These are phyloP conservation scores for Fusarium citri DNA, from an alignment of 2,329 filamentous ascomycete genomes.

Conservation along the genomic window DNA sequence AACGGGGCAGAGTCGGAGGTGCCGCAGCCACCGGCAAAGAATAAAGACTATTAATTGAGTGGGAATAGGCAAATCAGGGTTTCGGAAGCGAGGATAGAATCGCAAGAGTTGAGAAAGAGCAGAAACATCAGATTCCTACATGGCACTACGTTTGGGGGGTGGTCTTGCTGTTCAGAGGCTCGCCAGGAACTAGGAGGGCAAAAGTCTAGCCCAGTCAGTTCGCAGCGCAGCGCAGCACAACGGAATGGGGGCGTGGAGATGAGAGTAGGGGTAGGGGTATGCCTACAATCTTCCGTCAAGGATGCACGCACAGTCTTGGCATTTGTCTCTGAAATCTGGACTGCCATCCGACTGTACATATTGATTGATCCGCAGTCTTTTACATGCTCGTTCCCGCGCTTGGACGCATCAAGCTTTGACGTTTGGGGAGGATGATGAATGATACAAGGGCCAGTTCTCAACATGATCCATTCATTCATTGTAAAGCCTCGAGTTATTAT, in stretches of 20 bases:
- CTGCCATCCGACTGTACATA: background rate
- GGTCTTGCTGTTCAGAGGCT: slow-evolving; percentile 28
- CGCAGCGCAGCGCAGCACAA: slow-evolving; percentile 10
- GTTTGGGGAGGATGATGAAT: slow-evolving; percentile 24
- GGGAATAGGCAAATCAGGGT: slow-evolving; percentile 34
- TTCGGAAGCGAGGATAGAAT: slow-evolving; percentile 41
- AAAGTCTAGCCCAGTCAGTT: slow-evolving; percentile 34
- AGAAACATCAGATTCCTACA: slow-evolving; percentile 44
- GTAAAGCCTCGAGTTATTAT: slow-evolving; percentile 2
- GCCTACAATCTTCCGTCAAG: slow-evolving; percentile 25
- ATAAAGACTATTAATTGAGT: slow-evolving; percentile 29
- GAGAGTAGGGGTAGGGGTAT: slow-evolving; percentile 28
- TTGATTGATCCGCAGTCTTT: slow-evolving; percentile 15
- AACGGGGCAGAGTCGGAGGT: slow-evolving; percentile 31
- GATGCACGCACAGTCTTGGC: slow-evolving; percentile 36
- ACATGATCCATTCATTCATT: background rate
- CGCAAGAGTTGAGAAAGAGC: slow-evolving; percentile 38
- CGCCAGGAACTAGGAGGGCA: slow-evolving; percentile 27
- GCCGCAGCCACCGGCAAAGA: slow-evolving; percentile 42
- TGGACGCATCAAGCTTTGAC: slow-evolving; percentile 16
- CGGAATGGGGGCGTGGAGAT: slow-evolving; percentile 27
- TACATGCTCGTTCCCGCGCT: slow-evolving; percentile 6
- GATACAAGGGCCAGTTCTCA: slow-evolving; percentile 21
- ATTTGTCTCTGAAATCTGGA: slow-evolving; percentile 24
- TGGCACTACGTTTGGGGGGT: slow-evolving; percentile 36